These are phyloP conservation scores for Hondaea fermentalgiana DNA, from an alignment of 108 stramenopile genomes.

Conservation along the genomic window DNA sequence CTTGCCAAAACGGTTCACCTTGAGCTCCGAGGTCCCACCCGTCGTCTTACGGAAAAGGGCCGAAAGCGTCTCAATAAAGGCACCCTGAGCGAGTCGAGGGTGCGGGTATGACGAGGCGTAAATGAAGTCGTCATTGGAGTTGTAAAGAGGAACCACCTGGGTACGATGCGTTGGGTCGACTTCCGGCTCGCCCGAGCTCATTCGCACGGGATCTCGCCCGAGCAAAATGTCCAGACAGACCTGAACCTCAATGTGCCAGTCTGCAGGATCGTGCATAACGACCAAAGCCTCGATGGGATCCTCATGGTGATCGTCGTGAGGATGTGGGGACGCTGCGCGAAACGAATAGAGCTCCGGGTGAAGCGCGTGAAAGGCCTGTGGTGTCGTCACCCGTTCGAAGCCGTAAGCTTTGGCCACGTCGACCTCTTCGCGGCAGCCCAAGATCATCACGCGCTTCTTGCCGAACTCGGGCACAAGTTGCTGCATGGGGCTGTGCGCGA, in stretches of 20 bases:
- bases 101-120: slow-evolving; percentile 16
- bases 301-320: neutral
- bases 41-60: neutral
- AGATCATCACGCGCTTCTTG: slow-evolving; percentile 2
- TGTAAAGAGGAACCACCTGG: slow-evolving; percentile 23
- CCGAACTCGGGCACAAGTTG: neutral
- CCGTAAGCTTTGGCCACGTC: slow-evolving; percentile 24
- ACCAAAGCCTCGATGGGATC: slow-evolving; percentile 7
- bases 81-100: slow-evolving; percentile 31
- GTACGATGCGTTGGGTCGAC: neutral
- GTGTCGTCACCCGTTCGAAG: neutral
- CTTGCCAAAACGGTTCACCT: slow-evolving; percentile 17
- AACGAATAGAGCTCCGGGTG: slow-evolving; percentile 17
- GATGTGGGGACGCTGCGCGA: neutral
- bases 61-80: slow-evolving; percentile 19
- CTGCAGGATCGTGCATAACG: slow-evolving; percentile 27
- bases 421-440: slow-evolving; percentile 9
- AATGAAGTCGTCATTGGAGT: slow-evolving; percentile 30
- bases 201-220: neutral
- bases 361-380: neutral
- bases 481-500: slow-evolving; percentile 24
- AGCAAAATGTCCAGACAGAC: slow-evolving; percentile 11
- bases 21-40: neutral
- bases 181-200: neutral
- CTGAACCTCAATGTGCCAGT: slow-evolving; percentile 30